These are phyloP conservation scores for Quercus suber DNA, from an alignment of 306 rosid genomes.

Conservation along the genomic window DNA sequence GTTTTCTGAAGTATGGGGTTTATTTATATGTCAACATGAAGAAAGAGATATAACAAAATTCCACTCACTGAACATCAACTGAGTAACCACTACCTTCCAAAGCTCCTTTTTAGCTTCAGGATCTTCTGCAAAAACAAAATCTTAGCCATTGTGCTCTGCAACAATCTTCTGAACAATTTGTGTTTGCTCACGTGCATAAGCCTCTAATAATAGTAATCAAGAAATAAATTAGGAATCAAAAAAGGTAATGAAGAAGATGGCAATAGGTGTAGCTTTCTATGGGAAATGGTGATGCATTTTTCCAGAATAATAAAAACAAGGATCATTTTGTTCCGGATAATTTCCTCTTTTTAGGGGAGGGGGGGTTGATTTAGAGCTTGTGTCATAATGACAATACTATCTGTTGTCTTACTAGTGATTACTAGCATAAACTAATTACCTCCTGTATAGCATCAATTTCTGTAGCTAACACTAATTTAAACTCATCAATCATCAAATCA, in stretches of 20 bases:
- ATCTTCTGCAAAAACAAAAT: constrained; percentile 88
- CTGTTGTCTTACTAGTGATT: not conserved
- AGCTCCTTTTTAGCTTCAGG: constrained; percentile 82
- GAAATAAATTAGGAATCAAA: constrained; percentile 13
- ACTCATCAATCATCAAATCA: not conserved
- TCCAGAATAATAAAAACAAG: not conserved
- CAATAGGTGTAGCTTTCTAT: not conserved
- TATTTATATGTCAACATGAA: not conserved
- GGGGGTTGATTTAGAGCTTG: not conserved
- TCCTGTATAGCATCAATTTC: not conserved
- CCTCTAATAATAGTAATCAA: constrained; percentile 49
- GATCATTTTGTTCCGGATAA: not conserved
- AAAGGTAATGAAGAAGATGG: not conserved
- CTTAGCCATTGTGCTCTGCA: constrained; percentile 86
- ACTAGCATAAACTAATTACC: not conserved
- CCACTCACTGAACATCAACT: constrained; percentile 3
- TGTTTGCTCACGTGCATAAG: constrained; percentile 91
- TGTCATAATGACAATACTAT: not conserved
- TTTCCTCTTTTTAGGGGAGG: not conserved
- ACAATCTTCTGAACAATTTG: constrained; percentile 77
- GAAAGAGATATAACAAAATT: not conserved
- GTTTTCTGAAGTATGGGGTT: not conserved
- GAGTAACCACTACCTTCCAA: constrained; percentile 64
- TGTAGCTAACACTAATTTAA: not conserved
- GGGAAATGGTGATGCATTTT: constrained; percentile 11